Percentiles rank a stretch among this genome's conserved stretches.
Evolutionary conservation across 129 eudicot genomes (phyloP).

Genomic region (Flaveria sonorensis): DNA sequence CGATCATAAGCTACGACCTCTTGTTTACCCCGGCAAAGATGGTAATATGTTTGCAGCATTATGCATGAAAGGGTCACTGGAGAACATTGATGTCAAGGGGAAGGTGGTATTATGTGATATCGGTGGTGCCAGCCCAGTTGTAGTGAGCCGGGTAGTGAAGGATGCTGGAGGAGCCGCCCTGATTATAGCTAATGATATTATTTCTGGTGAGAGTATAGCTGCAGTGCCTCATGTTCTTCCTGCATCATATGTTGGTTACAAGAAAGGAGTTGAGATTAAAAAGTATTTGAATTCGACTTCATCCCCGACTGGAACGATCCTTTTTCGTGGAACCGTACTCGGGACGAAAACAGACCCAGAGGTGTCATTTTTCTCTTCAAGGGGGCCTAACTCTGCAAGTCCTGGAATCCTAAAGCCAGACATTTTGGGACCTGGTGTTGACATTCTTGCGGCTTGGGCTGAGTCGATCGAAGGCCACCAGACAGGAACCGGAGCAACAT

Average conservation of each 20-base stretch:
- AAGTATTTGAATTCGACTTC: conserved; percentile 46
- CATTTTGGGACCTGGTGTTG: conserved; percentile 56
- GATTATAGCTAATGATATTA: too few relatives aligned
- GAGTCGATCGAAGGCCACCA: conserved; percentile 37
- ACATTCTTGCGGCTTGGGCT: conserved; percentile 64
- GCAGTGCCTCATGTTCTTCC: conserved; percentile 55
- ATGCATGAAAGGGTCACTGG: conserved; percentile 39
- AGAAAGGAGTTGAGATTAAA: conserved; percentile 28
- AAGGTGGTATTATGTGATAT: conserved; percentile 17
- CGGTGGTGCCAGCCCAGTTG: not conserved
- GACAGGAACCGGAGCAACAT: conserved; percentile 31
- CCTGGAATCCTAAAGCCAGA: conserved; percentile 62
- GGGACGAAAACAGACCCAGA: conserved; percentile 38
- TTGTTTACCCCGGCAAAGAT: conserved; percentile 42
- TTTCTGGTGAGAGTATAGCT: conserved; percentile 14
- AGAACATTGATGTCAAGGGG: not conserved
- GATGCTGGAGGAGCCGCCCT: conserved; percentile 56
- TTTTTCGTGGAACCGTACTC: conserved; percentile 41
- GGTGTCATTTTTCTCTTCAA: conserved; percentile 51
- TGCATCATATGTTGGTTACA: conserved; percentile 44
- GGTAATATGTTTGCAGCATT: conserved; percentile 7
- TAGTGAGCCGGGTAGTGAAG: conserved; percentile 43
- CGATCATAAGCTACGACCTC: conserved; percentile 34
- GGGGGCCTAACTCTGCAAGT: conserved; percentile 53
- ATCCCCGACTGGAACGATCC: conserved; percentile 42